Evolutionary conservation across 2,329 filamentous ascomycete species (phyloP), one percentile per base, ranked within the genome.

Genomic region (Scopulariopsis brevicaulis): DNA sequence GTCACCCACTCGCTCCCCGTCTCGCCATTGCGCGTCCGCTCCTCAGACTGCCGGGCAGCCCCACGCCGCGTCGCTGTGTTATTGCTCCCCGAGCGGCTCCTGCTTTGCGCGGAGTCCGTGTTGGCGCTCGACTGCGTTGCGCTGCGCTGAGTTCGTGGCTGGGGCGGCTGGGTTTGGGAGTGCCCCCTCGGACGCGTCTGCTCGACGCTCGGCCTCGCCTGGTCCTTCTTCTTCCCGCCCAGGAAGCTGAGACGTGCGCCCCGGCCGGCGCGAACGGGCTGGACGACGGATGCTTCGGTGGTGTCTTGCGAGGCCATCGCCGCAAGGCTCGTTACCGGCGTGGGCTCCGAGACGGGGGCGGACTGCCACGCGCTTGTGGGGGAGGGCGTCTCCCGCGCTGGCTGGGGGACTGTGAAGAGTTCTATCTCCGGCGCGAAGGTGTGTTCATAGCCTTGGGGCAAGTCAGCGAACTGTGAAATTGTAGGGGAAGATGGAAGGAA

Each of bases 381-480:
- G 74, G 71, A 56, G 70, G 69, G n/a, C 71, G 67, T 4, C 67
- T 69, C 20, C 77, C 75, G 18, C 14, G 51, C 15, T n/a, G 35
- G 22, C 22, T 58, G 56, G 10, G 56, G 52, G 20, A 54, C 32
- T 51, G 54, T 54, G 63, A 89, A 82, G 40, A 83, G 75, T 15
- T 79, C 77, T 40, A 89, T 80, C 67, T 90, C 86, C 0, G 82
- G 77, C 0, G 83, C 83, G 66, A 87, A 87, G 0, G 79, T 83
- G 18, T 67, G 70, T 66, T 85, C 78, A 61, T 86, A 87, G 66
- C 78, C 84, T 85, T 25, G 12, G 18, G 24, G 10, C 55, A 22
- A 34, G 55, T 56, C 34, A 24, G 40, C 35, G 50, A 18, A 12
- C 3, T 3, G 56, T 2, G 28, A 4, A 15, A n/a, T 64, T 56